Base-by-base conservation (phyloP, 768 basidiomycete species). In the Astraeus odoratus region DNA sequence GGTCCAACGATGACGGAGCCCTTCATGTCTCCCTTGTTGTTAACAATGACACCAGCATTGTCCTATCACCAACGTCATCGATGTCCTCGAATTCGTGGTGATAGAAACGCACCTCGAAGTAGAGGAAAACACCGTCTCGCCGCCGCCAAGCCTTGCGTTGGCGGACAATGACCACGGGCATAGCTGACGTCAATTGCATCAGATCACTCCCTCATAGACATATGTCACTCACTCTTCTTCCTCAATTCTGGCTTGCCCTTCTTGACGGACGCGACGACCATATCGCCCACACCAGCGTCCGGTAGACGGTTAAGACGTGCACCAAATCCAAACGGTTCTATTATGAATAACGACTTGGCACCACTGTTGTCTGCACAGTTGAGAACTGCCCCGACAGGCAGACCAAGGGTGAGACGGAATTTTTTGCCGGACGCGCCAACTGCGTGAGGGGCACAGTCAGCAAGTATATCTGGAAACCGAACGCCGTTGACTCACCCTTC, bases 1-100 rank as follows among this genome's bases (percentile, higher is more conserved):
- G 92, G 93, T 46, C 92, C 92, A 27, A 92, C 89, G 64, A 96
- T 95, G 49, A 90, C 89, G 42, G 90, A 94, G 40, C 95, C 95
- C 77, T 99, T 99, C 96, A 99, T 99, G 75, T 99, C 96, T 59
- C 95, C 95, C 78, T 97, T 97, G 62, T 89, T 86, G 75, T 96
- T 97, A 59, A 97, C 92, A 51, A 95, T 95, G 44, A 95, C 93
- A 67, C 93, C 92, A 34, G 92, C 93, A 64, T 94, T 94, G 70
- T 95, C 92, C 85, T 85, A 31, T 20, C 9, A 2, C 35, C 24
- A 22, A 12, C 15, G 15, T 27, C 13, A 29, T 3, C 15, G 13
- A 35, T 4, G 7, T 20, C 8, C 4, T n/a, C n/a, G n/a, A 20
- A 19, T 13, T 39, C 15, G 25, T 8, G 3, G 15, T 18, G 22